Evolutionary conservation across 1,284 basidiomycete species (phyloP).

Genomic region (Ustanciosporium gigantosporum): DNA sequence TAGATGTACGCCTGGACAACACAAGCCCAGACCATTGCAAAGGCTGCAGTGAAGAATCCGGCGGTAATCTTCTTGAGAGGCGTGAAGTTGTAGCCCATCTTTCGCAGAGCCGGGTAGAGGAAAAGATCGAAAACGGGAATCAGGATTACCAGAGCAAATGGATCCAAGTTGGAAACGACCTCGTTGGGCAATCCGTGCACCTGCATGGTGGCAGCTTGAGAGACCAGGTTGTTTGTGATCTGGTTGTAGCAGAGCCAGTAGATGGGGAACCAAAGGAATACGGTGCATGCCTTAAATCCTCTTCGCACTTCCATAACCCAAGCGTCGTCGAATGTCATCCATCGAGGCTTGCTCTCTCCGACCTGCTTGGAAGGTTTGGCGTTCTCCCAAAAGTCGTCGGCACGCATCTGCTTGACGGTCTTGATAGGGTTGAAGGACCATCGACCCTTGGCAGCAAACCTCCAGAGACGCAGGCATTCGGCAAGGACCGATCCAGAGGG

Average conservation of each 20-base stretch:
- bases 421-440: slow-evolving; percentile 61
- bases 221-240: slow-evolving; percentile 72
- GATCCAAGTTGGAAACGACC: slow-evolving; percentile 77
- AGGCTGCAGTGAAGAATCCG: slow-evolving; percentile 68
- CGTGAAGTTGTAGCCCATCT: slow-evolving; percentile 69
- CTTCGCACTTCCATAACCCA: slow-evolving; percentile 80
- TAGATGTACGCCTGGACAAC: slow-evolving; percentile 68
- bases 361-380: slow-evolving; percentile 70
- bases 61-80: slow-evolving; percentile 68
- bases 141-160: slow-evolving; percentile 66
- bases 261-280: slow-evolving; percentile 74
- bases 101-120: slow-evolving; percentile 76
- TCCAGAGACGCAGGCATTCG: slow-evolving; percentile 61
- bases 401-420: slow-evolving; percentile 60
- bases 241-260: slow-evolving; percentile 65
- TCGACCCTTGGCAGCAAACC: slow-evolving; percentile 54
- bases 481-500: slow-evolving; percentile 80
- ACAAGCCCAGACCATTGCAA: slow-evolving; percentile 69
- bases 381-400: slow-evolving; percentile 76
- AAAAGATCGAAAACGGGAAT: slow-evolving; percentile 63
- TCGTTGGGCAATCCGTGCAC: slow-evolving; percentile 78
- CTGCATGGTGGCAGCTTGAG: slow-evolving; percentile 63
- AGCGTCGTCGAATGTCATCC: slow-evolving; percentile 64
- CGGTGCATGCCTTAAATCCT: slow-evolving; percentile 79
- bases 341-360: slow-evolving; percentile 58